Evolutionary conservation across 1,139 yeast genomes (phyloP), one percentile per base, ranked within the genome.

Genomic region (Debaryomyces singareniensis): DNA sequence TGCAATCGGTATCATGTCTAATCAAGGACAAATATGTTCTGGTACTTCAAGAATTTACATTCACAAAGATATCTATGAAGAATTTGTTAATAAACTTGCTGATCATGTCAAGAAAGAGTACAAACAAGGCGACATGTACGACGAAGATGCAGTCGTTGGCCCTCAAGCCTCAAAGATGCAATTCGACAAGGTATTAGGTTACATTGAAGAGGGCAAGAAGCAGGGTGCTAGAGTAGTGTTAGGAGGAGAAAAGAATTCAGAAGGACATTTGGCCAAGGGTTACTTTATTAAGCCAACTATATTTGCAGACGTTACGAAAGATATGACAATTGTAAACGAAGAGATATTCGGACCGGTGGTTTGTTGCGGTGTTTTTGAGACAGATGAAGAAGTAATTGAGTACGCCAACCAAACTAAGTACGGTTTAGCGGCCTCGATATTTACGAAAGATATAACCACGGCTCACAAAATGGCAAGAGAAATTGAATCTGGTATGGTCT

Each of bases 1-100:
- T 27, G 86, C 91, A 15, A 63, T 75, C 40, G 96, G 96, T 44
- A 76, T 87, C 38, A 78, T 84, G 70, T 71, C 68, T 55, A 87
- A 87, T 59, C 75, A 82, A 48, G 73, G 73, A 30, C 73, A 67
- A 49, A 55, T 66, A 32, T 67, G 73, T 53, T 58, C 68, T 29
- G 54, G 71, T 12, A 67, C 70, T 23, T 66, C 72, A 13, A 57
- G 73, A 51, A 49, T 66, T 37, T 67, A 66, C 38, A 58, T 55
- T 18, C 73, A 67, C 37, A 70, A 60, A 44, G 47, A 49, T 22
- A 42, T 66, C 25, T 63, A 67, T 44, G 72, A 67, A 24, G 39
- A 55, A 32, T 84, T 83, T 53, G 55, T 83, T 28, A 47, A 55
- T 11, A 41, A 50, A 12, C 67, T 70, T 40, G 54, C 54, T 20